phyloP scores from a whole-genome alignment of 331 rosid genomes.

The Acacia pycnantha region DNA sequence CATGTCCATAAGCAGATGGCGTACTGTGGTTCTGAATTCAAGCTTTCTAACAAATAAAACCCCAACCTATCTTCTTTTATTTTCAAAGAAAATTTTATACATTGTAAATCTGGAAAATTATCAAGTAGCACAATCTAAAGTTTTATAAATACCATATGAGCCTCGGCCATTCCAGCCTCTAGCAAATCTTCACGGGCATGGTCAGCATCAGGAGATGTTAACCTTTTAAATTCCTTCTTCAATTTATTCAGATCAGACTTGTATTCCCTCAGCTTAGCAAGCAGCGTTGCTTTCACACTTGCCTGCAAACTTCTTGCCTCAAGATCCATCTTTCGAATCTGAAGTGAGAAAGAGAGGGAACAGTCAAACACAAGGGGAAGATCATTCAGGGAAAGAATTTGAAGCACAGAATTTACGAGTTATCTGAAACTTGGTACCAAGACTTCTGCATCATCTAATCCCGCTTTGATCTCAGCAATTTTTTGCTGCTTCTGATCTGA shows the following conservation, averaged over 20 bases:
- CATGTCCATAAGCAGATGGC: background rate
- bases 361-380: background rate
- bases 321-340: constrained; percentile 96
- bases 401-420: background rate
- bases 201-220: constrained; percentile 67
- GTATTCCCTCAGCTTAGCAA: constrained; percentile 86
- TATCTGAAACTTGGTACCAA: constrained; percentile 51
- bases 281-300: constrained; percentile 71
- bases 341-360: background rate
- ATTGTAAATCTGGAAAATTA: background rate
- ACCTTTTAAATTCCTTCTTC: constrained; percentile 78
- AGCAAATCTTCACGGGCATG: constrained; percentile 74
- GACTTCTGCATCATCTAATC: constrained; percentile 85
- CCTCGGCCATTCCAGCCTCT: constrained; percentile 63
- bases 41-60: constrained; percentile 22
- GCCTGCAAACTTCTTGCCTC: constrained; percentile 93
- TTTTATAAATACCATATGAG: constrained; percentile 51
- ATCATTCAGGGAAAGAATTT: background rate
- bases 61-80: background rate
- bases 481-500: constrained; percentile 82
- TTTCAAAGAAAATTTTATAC: background rate
- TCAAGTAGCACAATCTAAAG: constrained; percentile 22
- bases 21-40: background rate
- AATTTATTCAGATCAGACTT: constrained; percentile 76
- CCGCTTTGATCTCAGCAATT: constrained; percentile 69